Conservation (phyloP, 2,329 filamentous ascomycete genomes). For the Colletotrichum spinosum region DNA sequence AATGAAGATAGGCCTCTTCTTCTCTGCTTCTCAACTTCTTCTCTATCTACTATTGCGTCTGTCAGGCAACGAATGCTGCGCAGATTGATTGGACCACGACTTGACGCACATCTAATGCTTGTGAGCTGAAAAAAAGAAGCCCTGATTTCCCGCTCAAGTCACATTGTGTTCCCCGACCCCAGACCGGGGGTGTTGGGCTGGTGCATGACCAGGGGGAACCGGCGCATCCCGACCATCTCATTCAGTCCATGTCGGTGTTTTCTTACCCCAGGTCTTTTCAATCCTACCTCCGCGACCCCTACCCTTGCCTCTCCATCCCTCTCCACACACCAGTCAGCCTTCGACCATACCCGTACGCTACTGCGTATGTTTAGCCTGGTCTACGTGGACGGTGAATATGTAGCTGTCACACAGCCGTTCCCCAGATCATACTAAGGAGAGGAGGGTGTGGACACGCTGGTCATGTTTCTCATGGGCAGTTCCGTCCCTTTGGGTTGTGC, state of each 20-base stretch:
- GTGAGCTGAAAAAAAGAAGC: constrained; percentile 27
- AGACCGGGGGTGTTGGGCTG: constrained; percentile 20
- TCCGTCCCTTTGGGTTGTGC: constrained; percentile 30
- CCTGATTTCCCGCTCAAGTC: constrained; percentile 36
- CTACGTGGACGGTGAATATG: constrained; percentile 5
- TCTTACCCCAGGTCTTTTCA: constrained; percentile 35
- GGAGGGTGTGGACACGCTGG: constrained; percentile 27
- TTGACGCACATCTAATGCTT: constrained; percentile 2
- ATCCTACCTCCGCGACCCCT: constrained; percentile 27
- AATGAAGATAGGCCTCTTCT: neutral
- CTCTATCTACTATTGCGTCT: too few relatives aligned
- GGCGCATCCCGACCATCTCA: constrained; percentile 30
- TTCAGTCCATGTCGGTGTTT: constrained; percentile 21
- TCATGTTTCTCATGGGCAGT: constrained; percentile 24
- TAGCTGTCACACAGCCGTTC: neutral
- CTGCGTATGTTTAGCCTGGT: constrained; percentile 13
- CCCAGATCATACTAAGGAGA: constrained; percentile 5
- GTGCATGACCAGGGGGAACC: constrained; percentile 31
- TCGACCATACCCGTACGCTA: constrained; percentile 1
- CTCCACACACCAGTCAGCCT: constrained; percentile 25
- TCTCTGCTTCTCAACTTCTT: too few relatives aligned
- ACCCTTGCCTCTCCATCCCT: constrained; percentile 10
- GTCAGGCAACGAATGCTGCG: neutral
- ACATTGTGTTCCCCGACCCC: constrained; percentile 28
- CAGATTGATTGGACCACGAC: neutral